Conservation (phyloP, 441 rosid species). For the Gossypium schwendimanii region DNA sequence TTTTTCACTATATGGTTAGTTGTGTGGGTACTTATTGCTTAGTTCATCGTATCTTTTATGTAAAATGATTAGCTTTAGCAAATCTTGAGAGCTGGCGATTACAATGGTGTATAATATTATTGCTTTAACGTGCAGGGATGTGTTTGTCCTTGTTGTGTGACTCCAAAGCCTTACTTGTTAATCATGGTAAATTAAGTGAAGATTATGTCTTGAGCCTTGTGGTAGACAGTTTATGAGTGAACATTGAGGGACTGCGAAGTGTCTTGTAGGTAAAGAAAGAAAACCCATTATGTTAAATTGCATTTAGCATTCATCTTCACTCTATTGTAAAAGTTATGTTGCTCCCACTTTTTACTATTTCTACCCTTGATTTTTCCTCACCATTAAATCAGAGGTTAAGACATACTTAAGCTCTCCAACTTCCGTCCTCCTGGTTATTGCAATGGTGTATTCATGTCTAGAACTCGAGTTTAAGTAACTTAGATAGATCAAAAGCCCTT, state of each 20-base stretch:
- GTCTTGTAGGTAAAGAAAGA: not conserved
- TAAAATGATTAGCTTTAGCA: too few species aligned
- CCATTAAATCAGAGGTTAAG: too few species aligned
- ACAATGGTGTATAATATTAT: not conserved
- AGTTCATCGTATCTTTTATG: too few species aligned
- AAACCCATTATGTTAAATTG: not conserved
- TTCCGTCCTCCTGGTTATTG: too few species aligned
- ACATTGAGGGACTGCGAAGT: not conserved
- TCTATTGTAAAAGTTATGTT: not conserved
- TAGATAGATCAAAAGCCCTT: too few species aligned
- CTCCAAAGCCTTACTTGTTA: not conserved
- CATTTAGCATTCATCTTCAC: not conserved
- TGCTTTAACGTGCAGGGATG: slow-evolving; percentile 8
- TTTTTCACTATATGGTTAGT: too few species aligned
- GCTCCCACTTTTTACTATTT: too few species aligned
- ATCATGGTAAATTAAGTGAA: not conserved
- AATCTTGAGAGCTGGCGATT: not conserved
- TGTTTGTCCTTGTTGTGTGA: not conserved
- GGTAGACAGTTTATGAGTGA: not conserved
- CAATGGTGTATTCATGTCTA: too few species aligned
- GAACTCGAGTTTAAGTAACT: too few species aligned
- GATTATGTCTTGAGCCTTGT: not conserved
- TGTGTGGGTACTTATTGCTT: too few species aligned
- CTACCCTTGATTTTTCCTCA: too few species aligned
- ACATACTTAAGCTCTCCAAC: too few species aligned